Conservation (phyloP, 139 green algal species). For the Chlamydomonas sp. region DNA sequence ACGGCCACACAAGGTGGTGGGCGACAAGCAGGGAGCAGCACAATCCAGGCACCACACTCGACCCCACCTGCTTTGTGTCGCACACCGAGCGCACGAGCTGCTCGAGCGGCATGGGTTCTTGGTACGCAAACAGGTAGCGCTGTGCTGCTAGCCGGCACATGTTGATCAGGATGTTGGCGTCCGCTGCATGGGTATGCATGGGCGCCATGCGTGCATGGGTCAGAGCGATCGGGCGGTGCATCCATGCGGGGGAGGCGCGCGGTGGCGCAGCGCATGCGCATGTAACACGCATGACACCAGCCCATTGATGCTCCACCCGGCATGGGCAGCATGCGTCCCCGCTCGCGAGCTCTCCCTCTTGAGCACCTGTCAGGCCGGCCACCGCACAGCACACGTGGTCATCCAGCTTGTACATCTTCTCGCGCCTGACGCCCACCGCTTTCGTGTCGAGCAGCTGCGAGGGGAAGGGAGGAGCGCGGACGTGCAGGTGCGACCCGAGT, state of each 20-base stretch:
- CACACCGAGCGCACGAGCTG: slow-evolving; percentile 90
- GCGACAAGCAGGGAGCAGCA: not conserved
- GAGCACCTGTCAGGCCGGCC: slow-evolving; percentile 86
- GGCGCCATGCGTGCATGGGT: no score
- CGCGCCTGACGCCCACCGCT: slow-evolving; percentile 77
- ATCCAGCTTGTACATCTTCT: slow-evolving; percentile 99
- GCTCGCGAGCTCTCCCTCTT: not conserved
- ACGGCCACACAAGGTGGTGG: no score
- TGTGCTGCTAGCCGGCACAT: slow-evolving; percentile 75
- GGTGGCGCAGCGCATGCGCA: not conserved
- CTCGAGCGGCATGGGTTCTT: slow-evolving; percentile 96
- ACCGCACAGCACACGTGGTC: slow-evolving; percentile 93
- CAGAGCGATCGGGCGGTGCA: not conserved
- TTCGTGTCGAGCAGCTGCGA: slow-evolving; percentile 81
- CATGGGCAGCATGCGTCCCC: no score
- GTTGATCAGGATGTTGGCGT: slow-evolving; percentile 99
- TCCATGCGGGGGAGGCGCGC: not conserved
- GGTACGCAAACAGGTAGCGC: slow-evolving; percentile 82
- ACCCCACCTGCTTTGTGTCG: slow-evolving; percentile 87
- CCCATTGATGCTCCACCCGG: no score
- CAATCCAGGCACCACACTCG: no score
- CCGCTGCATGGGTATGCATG: no score
- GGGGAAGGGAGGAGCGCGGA: not conserved
- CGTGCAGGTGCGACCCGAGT: no score
- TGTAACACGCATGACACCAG: no score